phyloP scores from a whole-genome alignment of 2,329 filamentous ascomycete species.

The Aspergillus floridensis region DNA sequence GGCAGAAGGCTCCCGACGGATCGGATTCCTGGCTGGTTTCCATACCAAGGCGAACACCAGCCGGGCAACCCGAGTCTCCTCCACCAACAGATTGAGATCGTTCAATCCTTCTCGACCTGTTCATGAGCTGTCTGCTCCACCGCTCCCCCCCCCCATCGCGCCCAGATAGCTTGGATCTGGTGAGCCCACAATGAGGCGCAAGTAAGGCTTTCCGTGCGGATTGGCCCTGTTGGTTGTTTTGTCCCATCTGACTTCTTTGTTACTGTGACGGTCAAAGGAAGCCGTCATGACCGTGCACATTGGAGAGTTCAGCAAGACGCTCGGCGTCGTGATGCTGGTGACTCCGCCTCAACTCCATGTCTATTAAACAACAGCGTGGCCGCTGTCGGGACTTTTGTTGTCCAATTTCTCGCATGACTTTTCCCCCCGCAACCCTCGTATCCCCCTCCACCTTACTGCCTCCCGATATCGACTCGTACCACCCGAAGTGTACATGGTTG shows the following conservation, averaged over 20 bases:
- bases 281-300: background rate
- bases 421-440: background rate
- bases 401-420: background rate
- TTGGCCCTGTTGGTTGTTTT: background rate
- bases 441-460: background rate
- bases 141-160: background rate
- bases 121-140: background rate
- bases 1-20: conserved; percentile 1
- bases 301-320: background rate
- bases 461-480: background rate
- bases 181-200: conserved; percentile 5
- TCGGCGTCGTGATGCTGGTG: background rate
- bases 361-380: background rate
- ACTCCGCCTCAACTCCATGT: background rate
- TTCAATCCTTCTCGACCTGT: background rate
- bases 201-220: background rate
- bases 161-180: background rate
- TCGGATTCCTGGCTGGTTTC: background rate
- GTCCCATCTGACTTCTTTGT: background rate
- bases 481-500: background rate
- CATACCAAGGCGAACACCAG: conserved; percentile 4
- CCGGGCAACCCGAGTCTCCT: conserved; percentile 3
- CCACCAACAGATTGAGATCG: background rate
- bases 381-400: background rate
- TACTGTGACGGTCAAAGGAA: conserved; percentile 3